These are phyloP conservation scores for Talinum fruticosum DNA, from an alignment of 148 eudicot species.

Conservation along the genomic window DNA sequence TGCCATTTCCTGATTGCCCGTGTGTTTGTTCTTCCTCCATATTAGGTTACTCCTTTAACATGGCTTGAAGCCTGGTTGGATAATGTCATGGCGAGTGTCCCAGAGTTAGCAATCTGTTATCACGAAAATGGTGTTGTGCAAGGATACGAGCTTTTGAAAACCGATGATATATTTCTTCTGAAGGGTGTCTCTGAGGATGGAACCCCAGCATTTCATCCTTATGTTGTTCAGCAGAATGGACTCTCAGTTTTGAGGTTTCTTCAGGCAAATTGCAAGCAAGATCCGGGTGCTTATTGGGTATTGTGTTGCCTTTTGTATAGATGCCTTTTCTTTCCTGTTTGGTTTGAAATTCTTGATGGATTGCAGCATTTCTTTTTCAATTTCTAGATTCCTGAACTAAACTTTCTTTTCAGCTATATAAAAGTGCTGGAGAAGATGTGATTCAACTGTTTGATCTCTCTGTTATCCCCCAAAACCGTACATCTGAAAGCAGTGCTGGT, in stretches of 20 bases:
- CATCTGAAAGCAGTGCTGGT: slow-evolving; percentile 53
- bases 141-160: slow-evolving; percentile 92
- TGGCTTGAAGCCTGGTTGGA: slow-evolving; percentile 99
- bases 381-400: slow-evolving; percentile 3
- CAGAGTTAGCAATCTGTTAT: slow-evolving; percentile 96
- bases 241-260: slow-evolving; percentile 90
- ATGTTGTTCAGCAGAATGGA: slow-evolving; percentile 94
- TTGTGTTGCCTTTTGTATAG: slow-evolving; percentile 12
- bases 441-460: slow-evolving; percentile 94
- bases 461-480: slow-evolving; percentile 59
- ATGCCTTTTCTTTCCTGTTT: not conserved
- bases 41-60: slow-evolving; percentile 80
- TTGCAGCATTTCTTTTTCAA: not conserved
- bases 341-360: not conserved
- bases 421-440: slow-evolving; percentile 93
- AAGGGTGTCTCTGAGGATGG: slow-evolving; percentile 96
- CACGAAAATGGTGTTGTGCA: slow-evolving; percentile 97
- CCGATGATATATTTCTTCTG: slow-evolving; percentile 81
- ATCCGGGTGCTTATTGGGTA: slow-evolving; percentile 99
- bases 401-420: slow-evolving; percentile 57
- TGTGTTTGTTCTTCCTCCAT: slow-evolving; percentile 13
- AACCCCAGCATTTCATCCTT: slow-evolving; percentile 87
- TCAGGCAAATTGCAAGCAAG: slow-evolving; percentile 93
- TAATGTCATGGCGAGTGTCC: slow-evolving; percentile 97
- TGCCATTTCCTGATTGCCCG: slow-evolving; percentile 1